phyloP scores from a whole-genome alignment of 257 asterid genomes.

The Salvia hispanica region DNA sequence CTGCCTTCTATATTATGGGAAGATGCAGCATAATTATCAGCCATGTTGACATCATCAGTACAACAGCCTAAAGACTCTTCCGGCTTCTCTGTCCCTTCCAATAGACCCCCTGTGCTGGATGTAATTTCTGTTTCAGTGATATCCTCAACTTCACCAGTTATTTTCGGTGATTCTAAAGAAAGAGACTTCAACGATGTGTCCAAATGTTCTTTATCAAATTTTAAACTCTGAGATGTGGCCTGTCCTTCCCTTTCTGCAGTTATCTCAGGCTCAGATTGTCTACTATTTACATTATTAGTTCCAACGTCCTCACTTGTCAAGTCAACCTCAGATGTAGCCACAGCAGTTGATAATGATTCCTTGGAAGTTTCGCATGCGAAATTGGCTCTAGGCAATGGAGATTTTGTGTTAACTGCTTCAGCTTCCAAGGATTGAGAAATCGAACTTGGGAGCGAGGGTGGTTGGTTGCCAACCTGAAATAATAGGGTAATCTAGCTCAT shows the following conservation, averaged over 20 bases:
- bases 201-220: slow-evolving; percentile 21
- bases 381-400: slow-evolving; percentile 29
- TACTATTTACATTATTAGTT: slow-evolving; percentile 30
- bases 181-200: slow-evolving; percentile 40
- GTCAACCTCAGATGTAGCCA: slow-evolving; percentile 36
- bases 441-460: slow-evolving; percentile 33
- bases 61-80: slow-evolving; percentile 37
- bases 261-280: slow-evolving; percentile 35
- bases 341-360: slow-evolving; percentile 33
- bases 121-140: slow-evolving; percentile 33
- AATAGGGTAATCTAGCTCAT: slow-evolving; percentile 1
- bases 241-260: slow-evolving; percentile 34
- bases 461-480: slow-evolving; percentile 52
- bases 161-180: slow-evolving; percentile 43
- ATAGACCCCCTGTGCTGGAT: slow-evolving; percentile 24
- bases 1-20: slow-evolving; percentile 22
- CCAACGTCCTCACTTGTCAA: slow-evolving; percentile 29
- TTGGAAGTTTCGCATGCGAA: slow-evolving; percentile 37
- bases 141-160: slow-evolving; percentile 32
- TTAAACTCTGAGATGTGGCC: slow-evolving; percentile 31
- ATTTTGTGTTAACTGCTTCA: slow-evolving; percentile 35
- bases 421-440: slow-evolving; percentile 40
- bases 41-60: slow-evolving; percentile 34
- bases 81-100: slow-evolving; percentile 28
- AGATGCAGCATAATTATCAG: slow-evolving; percentile 35